A percentile compares a stretch with the other conserved stretches of the same genome.
Evolutionary conservation across 805 yeast species (phyloP).

Genomic region (Starmerella sp.): DNA sequence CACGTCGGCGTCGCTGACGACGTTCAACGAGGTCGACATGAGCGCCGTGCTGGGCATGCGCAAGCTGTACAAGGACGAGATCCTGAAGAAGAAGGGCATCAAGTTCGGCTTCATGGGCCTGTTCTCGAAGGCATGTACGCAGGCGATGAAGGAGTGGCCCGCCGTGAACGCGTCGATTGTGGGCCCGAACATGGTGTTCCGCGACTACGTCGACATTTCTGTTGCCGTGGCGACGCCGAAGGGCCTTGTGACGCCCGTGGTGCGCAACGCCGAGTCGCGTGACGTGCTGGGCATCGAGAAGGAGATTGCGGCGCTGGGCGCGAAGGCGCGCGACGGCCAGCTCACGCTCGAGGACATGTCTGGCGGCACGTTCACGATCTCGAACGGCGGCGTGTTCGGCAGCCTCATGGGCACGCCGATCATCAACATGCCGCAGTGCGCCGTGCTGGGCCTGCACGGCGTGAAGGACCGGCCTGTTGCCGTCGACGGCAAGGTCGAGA

Average conservation of each 20-base stretch:
- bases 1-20: conserved; percentile 95
- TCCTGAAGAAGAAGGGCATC: conserved; percentile 83
- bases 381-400: conserved; percentile 98
- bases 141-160: conserved; percentile 91
- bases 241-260: conserved; percentile 96
- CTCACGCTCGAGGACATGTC: conserved; percentile 96
- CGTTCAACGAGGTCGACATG: conserved; percentile 98
- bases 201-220: conserved; percentile 92
- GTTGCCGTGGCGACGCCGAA: conserved; percentile 98
- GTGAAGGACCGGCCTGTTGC: conserved; percentile 95
- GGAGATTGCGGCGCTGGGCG: conserved; percentile 71
- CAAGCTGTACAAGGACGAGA: conserved; percentile 92
- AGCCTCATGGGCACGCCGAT: conserved; percentile 97
- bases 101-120: conserved; percentile 99
- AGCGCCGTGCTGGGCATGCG: conserved; percentile 82
- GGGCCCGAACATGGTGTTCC: conserved; percentile 60
- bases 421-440: conserved; percentile 96
- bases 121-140: conserved; percentile 82
- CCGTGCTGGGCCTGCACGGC: conserved; percentile 95
- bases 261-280: conserved; percentile 90
- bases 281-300: conserved; percentile 80
- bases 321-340: conserved; percentile 94
- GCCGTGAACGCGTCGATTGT: conserved; percentile 93
- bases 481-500: conserved; percentile 87
- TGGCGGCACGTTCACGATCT: conserved; percentile 98